Percentiles rank a stretch among this genome's conserved stretches.
Conservation (phyloP, 2,329 filamentous ascomycete species). For the Colletotrichum sp. region DNA sequence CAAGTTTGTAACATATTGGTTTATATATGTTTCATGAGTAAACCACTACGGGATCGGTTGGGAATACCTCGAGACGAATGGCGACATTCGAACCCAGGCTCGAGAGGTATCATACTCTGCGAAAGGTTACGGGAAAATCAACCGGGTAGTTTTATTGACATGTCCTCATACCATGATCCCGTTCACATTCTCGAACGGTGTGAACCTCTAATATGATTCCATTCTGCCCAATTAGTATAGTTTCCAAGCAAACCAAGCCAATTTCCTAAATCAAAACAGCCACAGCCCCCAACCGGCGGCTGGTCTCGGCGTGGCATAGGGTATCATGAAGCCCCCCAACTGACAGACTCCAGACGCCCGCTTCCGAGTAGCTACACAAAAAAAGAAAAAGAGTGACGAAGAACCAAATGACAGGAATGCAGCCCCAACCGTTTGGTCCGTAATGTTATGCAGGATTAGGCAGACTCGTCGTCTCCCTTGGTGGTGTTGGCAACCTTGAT, state of each 20-base stretch:
- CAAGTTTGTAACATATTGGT: rapidly evolving
- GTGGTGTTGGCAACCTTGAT: not conserved
- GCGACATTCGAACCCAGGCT: not conserved
- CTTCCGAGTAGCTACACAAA: not conserved
- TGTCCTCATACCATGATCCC: not conserved
- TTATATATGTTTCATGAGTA: not conserved
- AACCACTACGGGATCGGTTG: not conserved
- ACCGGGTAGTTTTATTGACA: not conserved
- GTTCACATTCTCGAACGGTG: rapidly evolving
- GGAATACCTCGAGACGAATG: rapidly evolving
- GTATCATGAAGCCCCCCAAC: slow-evolving; percentile 10
- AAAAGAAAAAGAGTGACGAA: not conserved
- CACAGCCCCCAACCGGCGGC: not conserved
- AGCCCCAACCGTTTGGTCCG: not conserved
- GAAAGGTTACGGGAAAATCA: not conserved
- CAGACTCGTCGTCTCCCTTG: not conserved
- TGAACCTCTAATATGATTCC: not conserved
- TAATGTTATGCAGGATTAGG: not conserved
- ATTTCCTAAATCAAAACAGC: not conserved
- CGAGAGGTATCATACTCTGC: not conserved
- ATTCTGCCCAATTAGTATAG: not conserved
- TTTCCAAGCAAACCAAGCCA: not conserved
- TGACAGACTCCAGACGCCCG: slow-evolving; percentile 12
- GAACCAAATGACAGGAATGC: not conserved
- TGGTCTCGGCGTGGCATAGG: not conserved